Percentiles rank a stretch among this genome's conserved stretches.
Conservation (phyloP, 2,329 filamentous ascomycete genomes). For the Cadophora gregata region DNA sequence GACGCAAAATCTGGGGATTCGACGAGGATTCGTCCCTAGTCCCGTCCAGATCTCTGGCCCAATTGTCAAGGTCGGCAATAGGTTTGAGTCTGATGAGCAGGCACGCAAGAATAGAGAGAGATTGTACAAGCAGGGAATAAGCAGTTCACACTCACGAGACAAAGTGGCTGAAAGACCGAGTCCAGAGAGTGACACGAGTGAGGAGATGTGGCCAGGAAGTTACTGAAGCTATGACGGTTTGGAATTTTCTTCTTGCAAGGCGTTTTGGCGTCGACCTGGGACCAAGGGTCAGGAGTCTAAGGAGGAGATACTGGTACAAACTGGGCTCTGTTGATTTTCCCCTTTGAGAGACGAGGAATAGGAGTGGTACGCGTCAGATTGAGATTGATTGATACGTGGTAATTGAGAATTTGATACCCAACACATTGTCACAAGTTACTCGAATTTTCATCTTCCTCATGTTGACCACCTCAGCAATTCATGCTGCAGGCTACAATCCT, state of each 20-base stretch:
- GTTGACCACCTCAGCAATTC: not conserved
- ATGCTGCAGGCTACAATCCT: not conserved
- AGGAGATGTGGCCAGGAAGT: constrained; percentile 37
- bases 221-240: constrained; percentile 25
- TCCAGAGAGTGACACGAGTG: constrained; percentile 26
- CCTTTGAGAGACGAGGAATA: not conserved
- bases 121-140: constrained; percentile 14
- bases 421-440: too few species aligned
- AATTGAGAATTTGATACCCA: not conserved
- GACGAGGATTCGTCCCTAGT: constrained; percentile 4
- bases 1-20: not conserved
- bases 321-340: not conserved
- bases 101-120: constrained; percentile 22
- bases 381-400: not conserved
- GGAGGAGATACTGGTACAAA: not conserved
- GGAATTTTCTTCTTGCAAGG: not conserved
- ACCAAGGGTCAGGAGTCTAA: not conserved
- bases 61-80: not conserved
- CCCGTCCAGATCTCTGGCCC: not conserved
- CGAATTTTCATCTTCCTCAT: not conserved
- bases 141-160: not conserved
- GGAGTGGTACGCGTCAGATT: not conserved
- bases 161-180: constrained; percentile 13
- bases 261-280: not conserved
- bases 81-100: not conserved